Conservation (phyloP, 2,329 filamentous ascomycete species). For the Myriosclerotinia duriaeana region DNA sequence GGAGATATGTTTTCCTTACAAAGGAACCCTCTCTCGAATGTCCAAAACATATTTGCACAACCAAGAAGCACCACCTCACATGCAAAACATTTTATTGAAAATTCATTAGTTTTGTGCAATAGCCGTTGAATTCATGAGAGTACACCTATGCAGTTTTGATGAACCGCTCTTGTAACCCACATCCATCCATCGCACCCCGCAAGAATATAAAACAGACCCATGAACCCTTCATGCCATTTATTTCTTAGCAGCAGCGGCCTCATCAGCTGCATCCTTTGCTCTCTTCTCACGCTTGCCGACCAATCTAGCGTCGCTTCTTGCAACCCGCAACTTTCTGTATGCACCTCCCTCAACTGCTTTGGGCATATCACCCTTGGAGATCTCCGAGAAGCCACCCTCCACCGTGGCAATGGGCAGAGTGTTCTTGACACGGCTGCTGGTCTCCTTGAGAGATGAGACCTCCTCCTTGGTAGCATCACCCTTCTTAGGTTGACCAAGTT, state of each 20-base stretch:
- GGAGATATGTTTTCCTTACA: not conserved
- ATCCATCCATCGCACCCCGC: conserved; percentile 37
- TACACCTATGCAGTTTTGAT: conserved; percentile 41
- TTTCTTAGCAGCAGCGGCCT: conserved; percentile 78
- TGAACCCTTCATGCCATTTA: conserved; percentile 49
- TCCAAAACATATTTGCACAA: not conserved
- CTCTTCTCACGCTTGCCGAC: conserved; percentile 90
- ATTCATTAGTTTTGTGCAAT: conserved; percentile 29
- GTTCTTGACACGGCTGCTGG: conserved; percentile 55
- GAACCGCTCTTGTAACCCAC: conserved; percentile 38
- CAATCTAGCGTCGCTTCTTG: conserved; percentile 79
- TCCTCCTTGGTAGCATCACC: conserved; percentile 84
- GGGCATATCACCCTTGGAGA: conserved; percentile 80
- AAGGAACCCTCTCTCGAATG: not conserved
- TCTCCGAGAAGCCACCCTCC: conserved; percentile 64
- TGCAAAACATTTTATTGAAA: conserved; percentile 20
- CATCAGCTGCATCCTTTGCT: conserved; percentile 81
- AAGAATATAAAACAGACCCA: conserved; percentile 37
- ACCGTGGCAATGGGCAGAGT: conserved; percentile 72
- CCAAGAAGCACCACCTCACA: conserved; percentile 13
- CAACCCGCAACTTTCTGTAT: conserved; percentile 80
- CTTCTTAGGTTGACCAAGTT: conserved; percentile 89
- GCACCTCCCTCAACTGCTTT: conserved; percentile 76
- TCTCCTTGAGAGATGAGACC: conserved; percentile 63
- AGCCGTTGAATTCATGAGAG: conserved; percentile 42